These are phyloP conservation scores for Kwoniella europaea DNA, from an alignment of 768 basidiomycete species.

Conservation along the genomic window DNA sequence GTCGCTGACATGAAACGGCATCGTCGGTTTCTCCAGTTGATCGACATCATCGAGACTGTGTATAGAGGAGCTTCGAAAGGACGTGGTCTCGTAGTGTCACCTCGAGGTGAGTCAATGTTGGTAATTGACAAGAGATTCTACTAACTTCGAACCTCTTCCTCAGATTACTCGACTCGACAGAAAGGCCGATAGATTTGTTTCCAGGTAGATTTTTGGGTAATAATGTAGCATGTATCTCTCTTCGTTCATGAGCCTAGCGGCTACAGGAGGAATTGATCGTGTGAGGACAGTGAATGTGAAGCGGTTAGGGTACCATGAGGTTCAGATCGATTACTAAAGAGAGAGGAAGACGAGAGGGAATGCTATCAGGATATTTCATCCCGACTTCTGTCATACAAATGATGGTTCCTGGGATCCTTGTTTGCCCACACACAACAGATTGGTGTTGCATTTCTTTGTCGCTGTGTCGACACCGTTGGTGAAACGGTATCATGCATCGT, in stretches of 20 bases:
- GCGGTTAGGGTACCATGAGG: no score
- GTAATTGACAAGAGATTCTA: constrained; percentile 1
- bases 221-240: constrained; percentile 1
- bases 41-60: constrained; percentile 97
- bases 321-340: no score
- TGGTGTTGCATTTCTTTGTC: no score
- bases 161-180: constrained; percentile 83
- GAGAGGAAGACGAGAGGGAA: no score
- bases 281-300: no score
- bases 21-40: constrained; percentile 65
- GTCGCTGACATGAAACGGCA: not conserved
- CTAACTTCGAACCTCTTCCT: not conserved
- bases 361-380: not conserved
- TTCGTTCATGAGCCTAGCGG: no score
- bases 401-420: not conserved
- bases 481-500: constrained; percentile 30
- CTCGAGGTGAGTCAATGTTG: constrained; percentile 71
- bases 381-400: not conserved
- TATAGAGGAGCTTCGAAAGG: constrained; percentile 98
- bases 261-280: no score
- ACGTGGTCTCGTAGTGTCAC: constrained; percentile 94
- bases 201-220: not conserved
- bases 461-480: constrained; percentile 19
- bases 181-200: constrained; percentile 64
- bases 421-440: no score